Evolutionary conservation across 345 rosid genomes (phyloP).

Genomic region (Syzygium oleosum): DNA sequence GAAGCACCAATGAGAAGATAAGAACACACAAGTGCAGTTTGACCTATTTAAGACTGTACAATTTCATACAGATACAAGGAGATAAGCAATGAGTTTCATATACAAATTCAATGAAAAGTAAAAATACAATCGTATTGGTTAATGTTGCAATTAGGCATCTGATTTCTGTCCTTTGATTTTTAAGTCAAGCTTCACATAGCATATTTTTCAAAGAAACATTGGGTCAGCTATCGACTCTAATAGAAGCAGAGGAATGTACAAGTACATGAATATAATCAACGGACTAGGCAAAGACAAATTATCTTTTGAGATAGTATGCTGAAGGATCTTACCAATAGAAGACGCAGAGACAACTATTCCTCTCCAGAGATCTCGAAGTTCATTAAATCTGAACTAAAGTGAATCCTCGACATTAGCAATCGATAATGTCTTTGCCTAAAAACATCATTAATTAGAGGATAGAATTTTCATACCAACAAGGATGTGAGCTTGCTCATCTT

Average conservation of each 20-base stretch:
- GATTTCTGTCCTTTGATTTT: neutral
- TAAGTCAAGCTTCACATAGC: neutral
- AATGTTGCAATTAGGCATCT: neutral
- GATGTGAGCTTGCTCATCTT: too few species aligned
- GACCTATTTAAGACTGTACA: neutral
- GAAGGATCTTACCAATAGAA: slow-evolving; percentile 39
- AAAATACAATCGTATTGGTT: neutral
- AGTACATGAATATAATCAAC: neutral
- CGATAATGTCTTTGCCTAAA: too few species aligned
- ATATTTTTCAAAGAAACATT: neutral
- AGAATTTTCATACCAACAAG: too few species aligned
- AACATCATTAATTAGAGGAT: too few species aligned
- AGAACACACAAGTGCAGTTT: neutral
- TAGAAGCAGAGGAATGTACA: neutral
- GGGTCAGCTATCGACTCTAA: neutral
- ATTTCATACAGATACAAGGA: neutral
- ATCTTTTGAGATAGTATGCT: neutral
- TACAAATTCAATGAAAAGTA: too few species aligned
- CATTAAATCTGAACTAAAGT: slow-evolving; percentile 83
- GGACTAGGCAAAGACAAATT: neutral
- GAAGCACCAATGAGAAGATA: neutral
- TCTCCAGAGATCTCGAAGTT: slow-evolving; percentile 79
- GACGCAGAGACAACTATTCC: slow-evolving; percentile 67
- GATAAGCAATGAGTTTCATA: neutral
- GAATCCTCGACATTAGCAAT: too few species aligned